Evolutionary conservation across 257 asterid genomes (phyloP), one percentile per base, ranked within the genome.

Genomic region (Linaria vulgaris): DNA sequence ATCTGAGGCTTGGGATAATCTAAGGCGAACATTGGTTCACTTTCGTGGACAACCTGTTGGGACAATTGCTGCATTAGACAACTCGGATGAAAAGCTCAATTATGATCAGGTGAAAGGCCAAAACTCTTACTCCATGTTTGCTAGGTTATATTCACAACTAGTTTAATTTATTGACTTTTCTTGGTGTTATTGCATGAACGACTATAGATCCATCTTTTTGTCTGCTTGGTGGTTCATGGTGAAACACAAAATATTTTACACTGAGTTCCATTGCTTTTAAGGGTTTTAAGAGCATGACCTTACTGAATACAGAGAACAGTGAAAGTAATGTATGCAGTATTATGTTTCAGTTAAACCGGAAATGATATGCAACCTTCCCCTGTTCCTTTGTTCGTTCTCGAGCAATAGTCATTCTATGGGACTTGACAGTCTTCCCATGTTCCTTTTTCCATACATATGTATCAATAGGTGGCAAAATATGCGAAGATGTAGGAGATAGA

Each of bases 1-100:
- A 53, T 53, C 79, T 0, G 95, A 85, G 83, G 95, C 95, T 30
- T 85, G 95, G 95, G 88, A 79, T 10, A 56, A 64, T 72, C 64
- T 85, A 63, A 78, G 78, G 75, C 84, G 81, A 15, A 68, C 95
- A 8, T 59, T 85, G 80, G 95, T 85, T 17, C 62, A 70, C 70
- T 85, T 85, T 47, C 84, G 90, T 1, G 88, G 90, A 12, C 70
- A 74, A 22, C 90, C 95, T 41, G 95, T 83, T 58, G 95, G 95
- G 64, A 85, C 95, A 22, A 83, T 85, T 54, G 95, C 95, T 13
- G 95, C 90, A 12, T 56, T 75, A 23, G 95, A 83, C 66, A 83
- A 61, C 69, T 83, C 84, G 19, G 95, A 85, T 38, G 95, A 85
- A 67, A 85, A 81, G 56, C 90, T 85, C 43, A 85, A 85, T 80